phyloP scores from a whole-genome alignment of 257 asterid genomes.

The Anisodus tanguticus region DNA sequence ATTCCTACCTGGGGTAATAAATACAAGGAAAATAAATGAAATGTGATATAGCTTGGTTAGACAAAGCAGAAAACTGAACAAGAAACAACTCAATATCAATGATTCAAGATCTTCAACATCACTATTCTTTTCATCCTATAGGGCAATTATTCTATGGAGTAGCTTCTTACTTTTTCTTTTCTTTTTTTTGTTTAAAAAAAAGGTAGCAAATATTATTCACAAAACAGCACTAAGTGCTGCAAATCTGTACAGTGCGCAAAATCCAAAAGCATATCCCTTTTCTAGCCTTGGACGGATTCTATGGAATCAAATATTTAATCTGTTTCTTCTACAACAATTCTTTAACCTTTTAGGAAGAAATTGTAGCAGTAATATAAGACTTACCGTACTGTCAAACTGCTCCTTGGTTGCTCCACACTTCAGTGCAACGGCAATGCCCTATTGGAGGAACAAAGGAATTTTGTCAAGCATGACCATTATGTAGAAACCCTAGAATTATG shows the following conservation, averaged over 20 bases:
- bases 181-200: too few relatives aligned
- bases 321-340: background rate
- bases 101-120: background rate
- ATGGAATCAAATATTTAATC: background rate
- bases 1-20: slow-evolving; percentile 69
- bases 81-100: background rate
- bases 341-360: background rate
- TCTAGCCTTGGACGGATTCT: background rate
- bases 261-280: background rate
- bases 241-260: background rate
- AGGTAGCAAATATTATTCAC: background rate
- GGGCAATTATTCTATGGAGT: background rate
- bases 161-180: background rate
- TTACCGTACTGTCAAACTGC: slow-evolving; percentile 89
- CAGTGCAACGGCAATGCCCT: slow-evolving; percentile 93
- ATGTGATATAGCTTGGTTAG: background rate
- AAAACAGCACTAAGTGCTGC: background rate
- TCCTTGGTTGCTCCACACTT: slow-evolving; percentile 99
- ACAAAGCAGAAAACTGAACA: background rate
- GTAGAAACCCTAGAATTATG: background rate
- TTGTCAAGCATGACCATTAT: background rate
- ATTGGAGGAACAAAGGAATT: slow-evolving; percentile 12
- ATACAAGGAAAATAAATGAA: slow-evolving; percentile 23
- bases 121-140: background rate
- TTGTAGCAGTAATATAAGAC: slow-evolving; percentile 34